Conservation (phyloP, 768 basidiomycete genomes). For the Xerocomellus intermedius region DNA sequence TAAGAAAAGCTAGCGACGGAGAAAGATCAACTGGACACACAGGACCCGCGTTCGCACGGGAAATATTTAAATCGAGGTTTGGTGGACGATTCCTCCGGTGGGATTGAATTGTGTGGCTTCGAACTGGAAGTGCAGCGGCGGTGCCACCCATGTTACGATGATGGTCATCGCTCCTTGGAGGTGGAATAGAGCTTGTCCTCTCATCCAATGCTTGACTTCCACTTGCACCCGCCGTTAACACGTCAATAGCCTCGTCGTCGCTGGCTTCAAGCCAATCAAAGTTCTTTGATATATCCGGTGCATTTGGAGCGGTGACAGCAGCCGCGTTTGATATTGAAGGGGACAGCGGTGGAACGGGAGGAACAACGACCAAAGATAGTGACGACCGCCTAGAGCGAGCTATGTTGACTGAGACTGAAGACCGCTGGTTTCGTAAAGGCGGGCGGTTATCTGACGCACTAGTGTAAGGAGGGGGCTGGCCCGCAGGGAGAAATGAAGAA, state of each 20-base stretch:
- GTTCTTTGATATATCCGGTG: conserved; percentile 46
- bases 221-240: conserved; percentile 77
- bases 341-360: conserved; percentile 32
- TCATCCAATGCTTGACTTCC: conserved; percentile 83
- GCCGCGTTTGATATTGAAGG: conserved; percentile 37
- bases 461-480: conserved; percentile 68
- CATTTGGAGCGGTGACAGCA: conserved; percentile 32
- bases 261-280: conserved; percentile 76
- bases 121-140: conserved; percentile 26
- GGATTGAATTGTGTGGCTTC: conserved; percentile 29
- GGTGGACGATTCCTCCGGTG: conserved; percentile 59
- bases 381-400: conserved; percentile 53
- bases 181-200: conserved; percentile 59
- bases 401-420: conserved; percentile 42
- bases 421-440: conserved; percentile 39
- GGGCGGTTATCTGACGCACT: conserved; percentile 33
- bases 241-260: conserved; percentile 84
- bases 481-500: conserved; percentile 34
- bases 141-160: conserved; percentile 17
- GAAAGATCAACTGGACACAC: conserved; percentile 49
- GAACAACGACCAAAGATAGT: conserved; percentile 57
- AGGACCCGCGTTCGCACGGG: conserved; percentile 35
- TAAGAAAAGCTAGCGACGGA: conserved; percentile 60
- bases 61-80: conserved; percentile 60
- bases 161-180: conserved; percentile 30